Conservation (phyloP, 768 basidiomycete genomes). For the Russula ochroleuca region DNA sequence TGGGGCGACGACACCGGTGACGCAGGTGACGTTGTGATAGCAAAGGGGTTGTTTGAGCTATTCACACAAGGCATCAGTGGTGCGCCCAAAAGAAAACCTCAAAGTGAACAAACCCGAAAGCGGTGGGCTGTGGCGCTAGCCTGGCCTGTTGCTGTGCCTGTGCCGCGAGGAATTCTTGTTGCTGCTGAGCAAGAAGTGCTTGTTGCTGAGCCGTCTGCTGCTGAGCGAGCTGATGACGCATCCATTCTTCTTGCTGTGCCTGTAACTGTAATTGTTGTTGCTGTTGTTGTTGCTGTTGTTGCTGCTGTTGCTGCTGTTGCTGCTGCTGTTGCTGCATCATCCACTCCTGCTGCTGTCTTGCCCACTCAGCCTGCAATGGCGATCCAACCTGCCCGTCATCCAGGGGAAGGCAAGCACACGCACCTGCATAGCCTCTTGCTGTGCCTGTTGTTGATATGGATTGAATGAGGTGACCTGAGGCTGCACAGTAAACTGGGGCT, state of each 20-base stretch:
- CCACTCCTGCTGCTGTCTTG: slow-evolving; percentile 63
- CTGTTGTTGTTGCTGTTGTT: slow-evolving; percentile 43
- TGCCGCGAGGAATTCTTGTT: slow-evolving; percentile 22
- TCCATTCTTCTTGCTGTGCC: slow-evolving; percentile 50
- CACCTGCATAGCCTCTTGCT: slow-evolving; percentile 81
- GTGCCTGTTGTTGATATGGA: slow-evolving; percentile 87
- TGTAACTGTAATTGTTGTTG: slow-evolving; percentile 46
- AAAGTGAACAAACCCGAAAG: slow-evolving; percentile 55
- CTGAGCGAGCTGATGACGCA: slow-evolving; percentile 59
- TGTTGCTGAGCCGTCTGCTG: slow-evolving; percentile 48
- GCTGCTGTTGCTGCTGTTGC: slow-evolving; percentile 60
- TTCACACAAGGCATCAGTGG: slow-evolving; percentile 1
- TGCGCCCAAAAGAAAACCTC: background rate
- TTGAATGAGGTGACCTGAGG: slow-evolving; percentile 93
- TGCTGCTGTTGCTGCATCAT: slow-evolving; percentile 60
- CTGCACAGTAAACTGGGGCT: slow-evolving; percentile 76
- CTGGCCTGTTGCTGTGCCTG: slow-evolving; percentile 33
- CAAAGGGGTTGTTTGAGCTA: slow-evolving; percentile 96
- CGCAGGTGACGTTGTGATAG: slow-evolving; percentile 38
- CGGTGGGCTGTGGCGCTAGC: slow-evolving; percentile 59
- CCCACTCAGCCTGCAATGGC: slow-evolving; percentile 38
- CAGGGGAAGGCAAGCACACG: background rate
- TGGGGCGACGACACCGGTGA: slow-evolving; percentile 35
- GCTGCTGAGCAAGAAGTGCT: slow-evolving; percentile 41
- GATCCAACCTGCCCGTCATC: background rate